These are phyloP conservation scores for Myriosclerotinia scirpicola DNA, from an alignment of 2,329 filamentous ascomycete species.

Conservation along the genomic window DNA sequence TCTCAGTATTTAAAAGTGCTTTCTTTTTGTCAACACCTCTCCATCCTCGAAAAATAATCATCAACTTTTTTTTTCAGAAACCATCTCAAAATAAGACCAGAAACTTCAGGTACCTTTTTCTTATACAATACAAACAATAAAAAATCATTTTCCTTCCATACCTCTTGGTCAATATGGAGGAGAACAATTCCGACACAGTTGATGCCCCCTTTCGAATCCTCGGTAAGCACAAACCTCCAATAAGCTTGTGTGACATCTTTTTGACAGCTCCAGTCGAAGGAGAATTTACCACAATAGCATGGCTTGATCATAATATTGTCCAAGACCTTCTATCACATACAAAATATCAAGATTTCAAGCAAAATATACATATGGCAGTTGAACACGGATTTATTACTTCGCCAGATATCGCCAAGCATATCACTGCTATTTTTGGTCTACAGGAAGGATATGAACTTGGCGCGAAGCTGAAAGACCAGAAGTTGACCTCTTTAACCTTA, in stretches of 20 bases:
- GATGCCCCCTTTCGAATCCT: neutral
- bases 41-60: neutral
- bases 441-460: conserved; percentile 7
- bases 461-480: neutral
- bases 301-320: neutral
- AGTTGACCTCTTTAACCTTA: neutral
- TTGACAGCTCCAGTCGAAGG: neutral
- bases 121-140: neutral
- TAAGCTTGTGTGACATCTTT: neutral
- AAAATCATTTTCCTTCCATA: neutral
- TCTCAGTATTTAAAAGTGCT: neutral
- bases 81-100: neutral
- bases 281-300: neutral
- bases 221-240: neutral
- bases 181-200: neutral
- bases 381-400: neutral
- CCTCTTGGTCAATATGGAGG: neutral
- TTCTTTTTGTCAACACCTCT: neutral
- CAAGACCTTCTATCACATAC: neutral
- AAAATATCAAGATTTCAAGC: neutral
- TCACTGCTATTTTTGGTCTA: neutral
- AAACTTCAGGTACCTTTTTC: neutral
- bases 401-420: neutral
- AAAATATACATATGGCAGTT: neutral
- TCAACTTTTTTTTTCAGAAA: neutral